Percentiles rank a stretch among this genome's conserved stretches.
These are phyloP conservation scores for Knoxdaviesia proteae DNA, from an alignment of 2,329 filamentous ascomycete species.

Conservation along the genomic window DNA sequence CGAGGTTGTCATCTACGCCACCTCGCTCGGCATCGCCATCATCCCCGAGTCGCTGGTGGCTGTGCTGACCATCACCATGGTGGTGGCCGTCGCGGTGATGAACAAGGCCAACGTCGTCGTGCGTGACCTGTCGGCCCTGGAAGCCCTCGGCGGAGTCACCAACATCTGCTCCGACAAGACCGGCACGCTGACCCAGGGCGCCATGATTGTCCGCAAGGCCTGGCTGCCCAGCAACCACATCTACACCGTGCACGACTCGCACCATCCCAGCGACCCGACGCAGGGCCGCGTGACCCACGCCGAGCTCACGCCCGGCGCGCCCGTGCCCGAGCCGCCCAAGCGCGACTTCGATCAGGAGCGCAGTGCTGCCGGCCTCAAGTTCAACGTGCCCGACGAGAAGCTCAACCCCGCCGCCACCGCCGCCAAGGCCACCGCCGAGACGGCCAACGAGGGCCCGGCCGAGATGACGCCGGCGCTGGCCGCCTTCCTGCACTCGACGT, in stretches of 20 bases:
- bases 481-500: conserved; percentile 31
- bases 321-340: conserved; percentile 13
- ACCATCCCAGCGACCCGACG: conserved; percentile 39
- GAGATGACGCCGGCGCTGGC: conserved; percentile 27
- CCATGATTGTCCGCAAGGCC: conserved; percentile 48
- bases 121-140: conserved; percentile 43
- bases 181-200: conserved; percentile 46
- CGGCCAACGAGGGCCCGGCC: conserved; percentile 15
- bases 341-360: conserved; percentile 39
- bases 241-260: conserved; percentile 39
- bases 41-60: conserved; percentile 46
- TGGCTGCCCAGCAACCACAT: conserved; percentile 38
- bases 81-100: conserved; percentile 43
- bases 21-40: conserved; percentile 37
- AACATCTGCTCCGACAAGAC: conserved; percentile 59
- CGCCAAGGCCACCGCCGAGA: conserved; percentile 11
- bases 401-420: conserved; percentile 12
- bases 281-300: conserved; percentile 28
- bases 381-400: conserved; percentile 40
- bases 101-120: conserved; percentile 43
- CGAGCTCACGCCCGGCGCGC: background rate
- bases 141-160: conserved; percentile 49
- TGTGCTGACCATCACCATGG: conserved; percentile 51
- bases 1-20: conserved; percentile 36
- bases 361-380: conserved; percentile 37